Evolutionary conservation across 2,329 filamentous ascomycete species (phyloP).

Genomic region (Cercospora zeae-maydis): DNA sequence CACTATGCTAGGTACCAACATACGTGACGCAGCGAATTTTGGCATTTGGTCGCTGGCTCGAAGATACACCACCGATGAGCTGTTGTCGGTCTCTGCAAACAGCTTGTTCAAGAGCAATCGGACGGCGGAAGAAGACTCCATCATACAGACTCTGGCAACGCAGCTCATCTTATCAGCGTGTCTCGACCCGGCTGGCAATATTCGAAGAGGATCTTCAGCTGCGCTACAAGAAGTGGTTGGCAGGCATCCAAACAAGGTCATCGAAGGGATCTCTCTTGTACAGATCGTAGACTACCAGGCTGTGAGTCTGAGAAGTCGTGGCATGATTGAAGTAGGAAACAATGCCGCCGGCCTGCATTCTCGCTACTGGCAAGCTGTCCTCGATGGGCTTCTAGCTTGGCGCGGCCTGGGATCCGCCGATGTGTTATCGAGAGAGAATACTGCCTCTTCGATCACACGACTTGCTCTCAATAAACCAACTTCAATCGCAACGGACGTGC

Average conservation of each 20-base stretch:
- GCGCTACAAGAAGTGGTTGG: constrained; percentile 92
- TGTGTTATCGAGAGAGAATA: constrained; percentile 65
- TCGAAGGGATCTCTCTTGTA: constrained; percentile 77
- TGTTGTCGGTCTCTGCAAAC: constrained; percentile 57
- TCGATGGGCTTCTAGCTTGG: constrained; percentile 74
- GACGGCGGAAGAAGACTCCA: constrained; percentile 13
- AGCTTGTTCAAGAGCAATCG: constrained; percentile 17
- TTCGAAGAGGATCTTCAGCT: constrained; percentile 85
- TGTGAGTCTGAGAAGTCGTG: constrained; percentile 80
- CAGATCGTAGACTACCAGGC: constrained; percentile 91
- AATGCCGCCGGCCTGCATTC: constrained; percentile 62
- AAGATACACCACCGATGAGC: constrained; percentile 76
- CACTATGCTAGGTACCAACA: constrained; percentile 80
- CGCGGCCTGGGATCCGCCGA: constrained; percentile 82
- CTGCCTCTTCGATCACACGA: constrained; percentile 65
- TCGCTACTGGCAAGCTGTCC: constrained; percentile 64
- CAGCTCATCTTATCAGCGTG: constrained; percentile 79
- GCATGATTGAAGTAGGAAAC: constrained; percentile 72
- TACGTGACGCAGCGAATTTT: constrained; percentile 93
- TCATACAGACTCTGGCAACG: constrained; percentile 67
- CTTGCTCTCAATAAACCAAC: constrained; percentile 45
- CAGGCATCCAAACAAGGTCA: constrained; percentile 80
- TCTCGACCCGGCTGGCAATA: constrained; percentile 87
- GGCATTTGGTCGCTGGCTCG: constrained; percentile 90
- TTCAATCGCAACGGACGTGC: constrained; percentile 39